These are phyloP conservation scores for Coelastrella sp. DNA, from an alignment of 139 green algal species.

Conservation along the genomic window DNA sequence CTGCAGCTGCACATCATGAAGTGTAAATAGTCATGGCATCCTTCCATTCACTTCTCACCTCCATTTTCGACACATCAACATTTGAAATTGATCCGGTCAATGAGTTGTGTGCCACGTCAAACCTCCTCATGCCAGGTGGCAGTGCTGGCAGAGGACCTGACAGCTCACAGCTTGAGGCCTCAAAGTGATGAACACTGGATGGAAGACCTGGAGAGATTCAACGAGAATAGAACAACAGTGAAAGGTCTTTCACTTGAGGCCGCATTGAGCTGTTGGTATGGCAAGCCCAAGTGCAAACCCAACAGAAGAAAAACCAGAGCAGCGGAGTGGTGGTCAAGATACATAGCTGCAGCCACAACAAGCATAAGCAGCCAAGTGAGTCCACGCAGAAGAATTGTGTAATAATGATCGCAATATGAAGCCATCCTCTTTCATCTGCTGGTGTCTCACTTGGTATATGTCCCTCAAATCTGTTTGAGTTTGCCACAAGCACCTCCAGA, in stretches of 20 bases:
- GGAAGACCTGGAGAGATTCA: not conserved
- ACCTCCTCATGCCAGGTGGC: not conserved
- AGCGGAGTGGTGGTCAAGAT: not conserved
- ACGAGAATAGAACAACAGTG: not conserved
- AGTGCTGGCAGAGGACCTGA: not conserved
- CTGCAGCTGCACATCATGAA: not conserved
- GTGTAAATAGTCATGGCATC: not conserved
- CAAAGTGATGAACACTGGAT: not conserved
- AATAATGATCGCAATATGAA: not conserved
- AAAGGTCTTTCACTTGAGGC: too few species aligned
- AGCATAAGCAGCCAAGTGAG: too few species aligned
- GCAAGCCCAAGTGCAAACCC: not conserved
- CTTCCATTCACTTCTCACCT: constrained; percentile 6
- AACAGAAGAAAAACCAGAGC: not conserved
- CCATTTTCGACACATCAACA: not conserved
- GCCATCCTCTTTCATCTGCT: not conserved
- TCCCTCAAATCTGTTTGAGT: not conserved
- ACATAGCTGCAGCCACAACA: too few species aligned
- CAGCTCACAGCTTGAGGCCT: not conserved
- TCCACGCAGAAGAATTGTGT: not conserved
- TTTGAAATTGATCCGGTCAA: not conserved
- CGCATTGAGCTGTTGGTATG: not conserved
- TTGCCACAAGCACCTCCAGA: constrained; percentile 3
- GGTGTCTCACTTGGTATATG: not conserved
- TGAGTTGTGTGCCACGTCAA: constrained; percentile 19